Evolutionary conservation across 1,284 basidiomycete species (phyloP).

Genomic region (Fereydounia khargensis): DNA sequence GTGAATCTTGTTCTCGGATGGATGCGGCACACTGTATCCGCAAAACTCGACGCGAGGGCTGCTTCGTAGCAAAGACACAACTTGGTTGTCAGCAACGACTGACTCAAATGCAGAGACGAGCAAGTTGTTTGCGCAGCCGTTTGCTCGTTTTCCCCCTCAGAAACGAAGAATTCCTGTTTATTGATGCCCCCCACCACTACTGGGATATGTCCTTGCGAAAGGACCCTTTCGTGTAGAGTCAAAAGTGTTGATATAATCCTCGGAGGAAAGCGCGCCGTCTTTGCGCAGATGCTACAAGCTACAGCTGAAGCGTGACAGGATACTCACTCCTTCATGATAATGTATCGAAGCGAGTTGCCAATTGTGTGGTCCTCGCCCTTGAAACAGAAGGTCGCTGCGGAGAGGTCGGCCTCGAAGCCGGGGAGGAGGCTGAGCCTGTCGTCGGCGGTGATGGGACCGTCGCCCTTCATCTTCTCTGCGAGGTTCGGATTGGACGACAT

Average conservation of each 20-base stretch:
- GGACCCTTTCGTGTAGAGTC: conserved; percentile 34
- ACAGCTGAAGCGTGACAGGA: not conserved
- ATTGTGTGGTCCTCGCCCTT: conserved; percentile 92
- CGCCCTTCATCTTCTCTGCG: conserved; percentile 33
- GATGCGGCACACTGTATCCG: conserved; percentile 93
- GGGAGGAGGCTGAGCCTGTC: conserved; percentile 58
- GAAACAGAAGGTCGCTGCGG: conserved; percentile 87
- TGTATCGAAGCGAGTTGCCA: conserved; percentile 91
- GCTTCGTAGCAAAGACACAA: not conserved
- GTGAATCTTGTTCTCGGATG: conserved; percentile 93
- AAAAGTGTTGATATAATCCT: conserved; percentile 28
- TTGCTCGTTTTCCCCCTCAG: too few relatives aligned
- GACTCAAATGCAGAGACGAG: not conserved
- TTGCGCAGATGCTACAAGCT: not conserved
- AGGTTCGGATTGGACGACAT: conserved; percentile 36
- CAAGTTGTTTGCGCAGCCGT: too few relatives aligned
- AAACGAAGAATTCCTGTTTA: conserved; percentile 58
- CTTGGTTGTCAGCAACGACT: not conserved
- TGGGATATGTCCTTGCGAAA: conserved; percentile 8
- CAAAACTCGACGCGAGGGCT: conserved; percentile 99
- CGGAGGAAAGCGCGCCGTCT: too few relatives aligned
- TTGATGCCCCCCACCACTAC: conserved; percentile 48
- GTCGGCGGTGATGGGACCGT: conserved; percentile 24
- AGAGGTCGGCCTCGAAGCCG: conserved; percentile 76
- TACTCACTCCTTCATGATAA: conserved; percentile 96